Conservation (phyloP, 768 basidiomycete species). For the Steccherinum ochraceum region DNA sequence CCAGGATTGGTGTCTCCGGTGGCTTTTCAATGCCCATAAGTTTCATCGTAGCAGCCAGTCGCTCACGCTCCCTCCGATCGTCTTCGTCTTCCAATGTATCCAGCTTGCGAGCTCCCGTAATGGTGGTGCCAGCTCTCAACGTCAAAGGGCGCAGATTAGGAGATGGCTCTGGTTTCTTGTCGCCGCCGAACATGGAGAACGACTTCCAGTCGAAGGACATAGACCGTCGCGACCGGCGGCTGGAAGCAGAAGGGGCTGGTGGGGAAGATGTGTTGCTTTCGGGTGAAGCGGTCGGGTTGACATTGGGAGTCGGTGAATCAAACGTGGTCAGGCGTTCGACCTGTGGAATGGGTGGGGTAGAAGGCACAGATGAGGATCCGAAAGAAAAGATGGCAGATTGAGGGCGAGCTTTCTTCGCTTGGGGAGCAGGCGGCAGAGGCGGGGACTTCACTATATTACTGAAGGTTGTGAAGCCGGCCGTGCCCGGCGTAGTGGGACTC, state of each 20-base stretch:
- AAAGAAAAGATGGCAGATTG: conserved; percentile 53
- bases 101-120: conserved; percentile 67
- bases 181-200: conserved; percentile 63
- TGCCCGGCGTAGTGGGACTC: conserved; percentile 43
- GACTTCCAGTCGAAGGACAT: conserved; percentile 81
- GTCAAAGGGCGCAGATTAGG: conserved; percentile 64
- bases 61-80: conserved; percentile 79
- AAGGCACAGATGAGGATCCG: conserved; percentile 23
- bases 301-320: conserved; percentile 12
- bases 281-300: conserved; percentile 13
- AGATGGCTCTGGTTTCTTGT: conserved; percentile 52
- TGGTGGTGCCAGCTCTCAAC: conserved; percentile 58
- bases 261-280: conserved; percentile 17
- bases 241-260: conserved; percentile 17
- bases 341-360: conserved; percentile 30
- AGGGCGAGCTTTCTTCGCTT: conserved; percentile 42
- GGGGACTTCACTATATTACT: conserved; percentile 17
- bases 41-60: conserved; percentile 87
- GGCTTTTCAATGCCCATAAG: conserved; percentile 85
- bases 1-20: conserved; percentile 22
- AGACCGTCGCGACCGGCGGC: conserved; percentile 56
- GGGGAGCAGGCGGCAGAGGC: conserved; percentile 22
- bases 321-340: conserved; percentile 28
- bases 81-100: conserved; percentile 92
- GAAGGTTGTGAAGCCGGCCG: conserved; percentile 25